Evolutionary conservation across 305 asterid species (phyloP), one percentile per base, ranked within the genome.

Genomic region (Plantago lanceolata): DNA sequence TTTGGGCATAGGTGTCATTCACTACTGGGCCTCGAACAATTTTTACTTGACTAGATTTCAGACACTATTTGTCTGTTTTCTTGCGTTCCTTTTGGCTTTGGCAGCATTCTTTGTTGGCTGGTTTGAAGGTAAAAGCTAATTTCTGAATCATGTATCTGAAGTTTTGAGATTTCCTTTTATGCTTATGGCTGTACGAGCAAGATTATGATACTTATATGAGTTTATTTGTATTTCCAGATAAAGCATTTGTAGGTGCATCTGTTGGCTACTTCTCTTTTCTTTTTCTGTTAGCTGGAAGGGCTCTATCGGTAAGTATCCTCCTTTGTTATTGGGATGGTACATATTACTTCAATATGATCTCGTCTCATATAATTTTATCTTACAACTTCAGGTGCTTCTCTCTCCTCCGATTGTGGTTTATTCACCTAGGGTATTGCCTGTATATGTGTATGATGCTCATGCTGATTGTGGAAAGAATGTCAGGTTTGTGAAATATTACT

Each of bases 201-300:
- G 31, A n/a, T 57, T 53, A 44, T 63, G 53, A 48, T 73, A 72
- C 64, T 45, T 54, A 43, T 60, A 35, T 15, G 44, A 66, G 50
- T 21, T 66, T 29, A 31, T 51, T 60, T 64, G n/a, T 56, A 45
- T 65, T 71, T 64, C 54, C 93, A 94, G 99, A 71, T 64, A 86
- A 72, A 72, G 90, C 97, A 76, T 94, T 90, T 53, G 97, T 85
- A 44, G 99, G 99, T 19, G 99, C 95, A 12, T 90, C 99, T 54
- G 99, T 94, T 74, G 99, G 99, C 71, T 94, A 94, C 86, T 94
- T 94, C 80, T 78, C 97, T 73, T 94, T 90, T 74, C 96, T 94
- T 65, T 94, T 94, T 80, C 94, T 94, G 61, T 77, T 94, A 78
- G 96, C 94, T 68, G 99, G 97, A 74, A 82, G 99, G 71, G 99